A percentile compares a stretch with the other conserved stretches of the same genome.
Evolutionary conservation across 2,329 filamentous ascomycete species (phyloP).

Genomic region (Volutella citrinella): DNA sequence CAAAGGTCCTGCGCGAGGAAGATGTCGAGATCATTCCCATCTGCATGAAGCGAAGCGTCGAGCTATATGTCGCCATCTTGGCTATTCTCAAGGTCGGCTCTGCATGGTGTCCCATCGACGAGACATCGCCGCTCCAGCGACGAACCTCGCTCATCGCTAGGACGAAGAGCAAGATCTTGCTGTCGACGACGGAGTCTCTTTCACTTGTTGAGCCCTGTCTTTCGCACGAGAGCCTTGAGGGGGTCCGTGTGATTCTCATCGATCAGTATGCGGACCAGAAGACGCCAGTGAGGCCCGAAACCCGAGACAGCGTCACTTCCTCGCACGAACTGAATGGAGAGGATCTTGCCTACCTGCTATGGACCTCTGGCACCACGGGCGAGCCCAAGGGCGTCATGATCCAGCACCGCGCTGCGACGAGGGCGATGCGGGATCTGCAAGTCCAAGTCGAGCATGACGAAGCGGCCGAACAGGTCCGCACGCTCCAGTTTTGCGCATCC

Average conservation of each 20-base stretch:
- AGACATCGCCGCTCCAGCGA: constrained; percentile 33
- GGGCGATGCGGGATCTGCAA: too few relatives aligned
- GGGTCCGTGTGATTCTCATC: constrained; percentile 28
- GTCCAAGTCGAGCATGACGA: too few relatives aligned
- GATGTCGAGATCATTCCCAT: constrained; percentile 58
- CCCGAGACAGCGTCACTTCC: constrained; percentile 10
- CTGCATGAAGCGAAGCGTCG: constrained; percentile 36
- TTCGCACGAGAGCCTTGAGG: constrained; percentile 23
- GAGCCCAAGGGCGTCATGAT: constrained; percentile 37
- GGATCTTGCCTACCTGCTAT: constrained; percentile 40
- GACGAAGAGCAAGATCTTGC: constrained; percentile 30
- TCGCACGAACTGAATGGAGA: constrained; percentile 14
- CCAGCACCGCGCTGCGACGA: constrained; percentile 31
- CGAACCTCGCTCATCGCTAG: constrained; percentile 36
- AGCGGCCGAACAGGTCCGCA: constrained; percentile 27
- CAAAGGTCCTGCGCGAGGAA: constrained; percentile 74
- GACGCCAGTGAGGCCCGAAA: constrained; percentile 2
- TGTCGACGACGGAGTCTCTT: constrained; percentile 10
- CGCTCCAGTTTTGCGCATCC: constrained; percentile 35
- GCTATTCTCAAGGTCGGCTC: constrained; percentile 40
- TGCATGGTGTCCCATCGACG: constrained; percentile 39
- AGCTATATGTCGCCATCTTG: constrained; percentile 38
- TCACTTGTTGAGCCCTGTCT: constrained; percentile 19
- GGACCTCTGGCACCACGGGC: constrained; percentile 26
- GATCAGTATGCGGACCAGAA: constrained; percentile 18